phyloP scores from a whole-genome alignment of 345 rosid genomes.

The Microthlaspi erraticum region DNA sequence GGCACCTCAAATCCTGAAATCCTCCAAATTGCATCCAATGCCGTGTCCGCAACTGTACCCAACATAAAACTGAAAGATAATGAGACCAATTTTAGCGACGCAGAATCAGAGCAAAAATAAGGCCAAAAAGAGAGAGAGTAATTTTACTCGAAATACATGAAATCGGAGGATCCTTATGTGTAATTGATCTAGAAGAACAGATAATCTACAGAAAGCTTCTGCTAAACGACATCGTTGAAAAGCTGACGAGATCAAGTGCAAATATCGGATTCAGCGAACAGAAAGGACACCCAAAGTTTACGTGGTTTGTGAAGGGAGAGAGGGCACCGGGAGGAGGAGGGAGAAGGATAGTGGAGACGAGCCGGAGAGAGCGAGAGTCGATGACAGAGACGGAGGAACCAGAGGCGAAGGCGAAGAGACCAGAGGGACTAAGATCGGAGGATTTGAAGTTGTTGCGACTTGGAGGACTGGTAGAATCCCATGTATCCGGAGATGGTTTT shows the following conservation, averaged over 20 bases:
- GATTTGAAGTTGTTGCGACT: too few species aligned
- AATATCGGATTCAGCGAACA: background rate
- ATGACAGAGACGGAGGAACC: too few species aligned
- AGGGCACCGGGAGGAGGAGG: too few species aligned
- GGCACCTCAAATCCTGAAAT: slow-evolving; percentile 56
- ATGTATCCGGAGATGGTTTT: too few species aligned
- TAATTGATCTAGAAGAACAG: slow-evolving; percentile 55
- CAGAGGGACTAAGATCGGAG: too few species aligned
- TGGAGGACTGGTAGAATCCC: too few species aligned
- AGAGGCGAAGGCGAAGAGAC: too few species aligned
- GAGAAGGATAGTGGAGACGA: too few species aligned
- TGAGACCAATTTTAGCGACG: slow-evolving; percentile 6
- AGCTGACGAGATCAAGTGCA: slow-evolving; percentile 71
- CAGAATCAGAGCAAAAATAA: background rate
- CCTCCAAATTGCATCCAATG: slow-evolving; percentile 63
- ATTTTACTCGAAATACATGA: slow-evolving; percentile 62
- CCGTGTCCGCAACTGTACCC: slow-evolving; percentile 82
- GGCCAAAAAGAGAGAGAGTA: slow-evolving; percentile 17
- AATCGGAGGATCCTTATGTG: slow-evolving; percentile 40
- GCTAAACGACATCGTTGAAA: slow-evolving; percentile 77
- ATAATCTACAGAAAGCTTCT: slow-evolving; percentile 71
- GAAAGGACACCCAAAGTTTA: too few species aligned
- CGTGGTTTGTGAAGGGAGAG: too few species aligned
- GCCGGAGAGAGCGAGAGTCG: too few species aligned
- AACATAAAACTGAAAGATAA: background rate